These are phyloP conservation scores for Talaromyces sp. DNA, from an alignment of 2,329 filamentous ascomycete species.

Conservation along the genomic window DNA sequence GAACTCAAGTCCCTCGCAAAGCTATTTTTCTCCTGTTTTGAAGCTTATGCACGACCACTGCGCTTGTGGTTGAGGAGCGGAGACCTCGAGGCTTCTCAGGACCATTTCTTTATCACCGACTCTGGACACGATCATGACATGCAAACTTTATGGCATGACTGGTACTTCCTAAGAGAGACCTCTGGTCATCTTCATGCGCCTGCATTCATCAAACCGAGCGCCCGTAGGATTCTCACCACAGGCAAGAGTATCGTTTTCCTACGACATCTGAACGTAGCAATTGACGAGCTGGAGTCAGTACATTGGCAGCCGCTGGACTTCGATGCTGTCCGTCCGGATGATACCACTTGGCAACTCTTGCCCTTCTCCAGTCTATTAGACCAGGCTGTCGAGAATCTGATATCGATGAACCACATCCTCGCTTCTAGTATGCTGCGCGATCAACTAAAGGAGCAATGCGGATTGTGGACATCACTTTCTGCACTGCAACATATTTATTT, in stretches of 20 bases:
- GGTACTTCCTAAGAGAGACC: conserved; percentile 64
- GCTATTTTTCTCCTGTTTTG: conserved; percentile 77
- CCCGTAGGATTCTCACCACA: conserved; percentile 72
- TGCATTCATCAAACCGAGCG: conserved; percentile 67
- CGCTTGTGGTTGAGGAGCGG: conserved; percentile 82
- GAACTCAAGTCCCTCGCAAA: conserved; percentile 62
- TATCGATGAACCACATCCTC: conserved; percentile 68
- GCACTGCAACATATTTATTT: conserved; percentile 72
- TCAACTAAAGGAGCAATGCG: conserved; percentile 66
- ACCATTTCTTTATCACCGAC: conserved; percentile 72
- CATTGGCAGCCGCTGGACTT: conserved; percentile 33
- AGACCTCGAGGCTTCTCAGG: conserved; percentile 61
- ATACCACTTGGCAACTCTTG: conserved; percentile 28
- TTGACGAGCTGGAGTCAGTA: conserved; percentile 31
- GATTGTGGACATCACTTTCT: conserved; percentile 62
- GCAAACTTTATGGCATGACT: conserved; percentile 70
- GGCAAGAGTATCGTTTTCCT: conserved; percentile 86
- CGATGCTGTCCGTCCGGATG: conserved; percentile 39
- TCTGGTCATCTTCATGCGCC: conserved; percentile 64
- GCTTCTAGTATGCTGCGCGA: conserved; percentile 64
- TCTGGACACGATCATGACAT: conserved; percentile 54
- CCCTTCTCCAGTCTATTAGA: conserved; percentile 66
- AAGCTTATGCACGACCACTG: conserved; percentile 76
- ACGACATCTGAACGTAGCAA: conserved; percentile 59
- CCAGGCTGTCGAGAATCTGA: conserved; percentile 69